Percentiles rank a stretch among this genome's conserved stretches.
Evolutionary conservation across 371 early-diverging fungal species (phyloP).

Genomic region (Haplosporangium sp.): DNA sequence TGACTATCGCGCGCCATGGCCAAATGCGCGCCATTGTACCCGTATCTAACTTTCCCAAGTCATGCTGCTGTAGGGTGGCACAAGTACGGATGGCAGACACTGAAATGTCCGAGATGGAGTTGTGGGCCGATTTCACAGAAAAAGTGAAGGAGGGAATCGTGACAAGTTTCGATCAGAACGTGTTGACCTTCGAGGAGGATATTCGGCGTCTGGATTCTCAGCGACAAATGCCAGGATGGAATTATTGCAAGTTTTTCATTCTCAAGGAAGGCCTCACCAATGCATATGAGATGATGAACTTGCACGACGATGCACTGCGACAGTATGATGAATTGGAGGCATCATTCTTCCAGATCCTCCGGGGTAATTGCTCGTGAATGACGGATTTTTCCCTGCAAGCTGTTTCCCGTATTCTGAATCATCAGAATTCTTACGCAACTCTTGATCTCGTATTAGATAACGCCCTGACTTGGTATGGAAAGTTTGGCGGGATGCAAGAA

Average conservation of each 20-base stretch:
- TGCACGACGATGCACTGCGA: conserved; percentile 88
- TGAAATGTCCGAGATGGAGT: conserved; percentile 73
- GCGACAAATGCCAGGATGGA: conserved; percentile 96
- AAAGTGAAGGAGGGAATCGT: conserved; percentile 86
- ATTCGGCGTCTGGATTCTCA: conserved; percentile 90
- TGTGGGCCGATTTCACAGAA: conserved; percentile 82
- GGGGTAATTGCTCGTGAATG: conserved; percentile 57
- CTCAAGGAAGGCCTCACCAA: conserved; percentile 92
- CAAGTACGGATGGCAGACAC: conserved; percentile 70
- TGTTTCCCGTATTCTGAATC: neutral
- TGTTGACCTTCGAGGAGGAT: conserved; percentile 87
- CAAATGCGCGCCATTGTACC: neutral
- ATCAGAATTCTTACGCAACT: neutral
- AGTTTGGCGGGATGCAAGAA: conserved; percentile 85
- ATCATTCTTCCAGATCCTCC: conserved; percentile 87
- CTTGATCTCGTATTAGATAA: conserved; percentile 61
- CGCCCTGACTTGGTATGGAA: conserved; percentile 90
- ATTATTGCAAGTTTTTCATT: conserved; percentile 96
- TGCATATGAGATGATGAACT: conserved; percentile 86
- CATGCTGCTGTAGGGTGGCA: conserved; percentile 60
- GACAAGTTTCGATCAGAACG: conserved; percentile 82
- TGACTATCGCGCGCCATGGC: neutral
- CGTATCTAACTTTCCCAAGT: neutral
- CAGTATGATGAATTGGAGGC: conserved; percentile 97
- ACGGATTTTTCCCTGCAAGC: neutral